A percentile compares a stretch with the other conserved stretches of the same genome.
Conservation (phyloP, 805 yeast genomes). For the Yarrowia porcina region DNA sequence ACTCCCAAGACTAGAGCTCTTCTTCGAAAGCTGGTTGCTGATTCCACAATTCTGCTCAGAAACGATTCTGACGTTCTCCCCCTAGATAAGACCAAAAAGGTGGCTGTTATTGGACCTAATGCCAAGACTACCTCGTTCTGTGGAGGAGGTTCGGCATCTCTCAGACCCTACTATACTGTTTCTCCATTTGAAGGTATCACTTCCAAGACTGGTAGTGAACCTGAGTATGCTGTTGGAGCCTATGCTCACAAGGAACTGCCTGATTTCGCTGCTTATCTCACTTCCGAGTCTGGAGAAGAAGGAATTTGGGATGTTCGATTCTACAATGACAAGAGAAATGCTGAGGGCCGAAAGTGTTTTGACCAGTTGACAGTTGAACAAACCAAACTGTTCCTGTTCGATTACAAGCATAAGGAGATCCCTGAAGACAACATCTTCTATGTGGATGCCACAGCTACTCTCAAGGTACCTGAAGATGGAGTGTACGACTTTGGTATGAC, state of each 20-base stretch:
- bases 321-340: slow-evolving; percentile 21
- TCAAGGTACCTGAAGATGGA: slow-evolving; percentile 48
- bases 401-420: slow-evolving; percentile 24
- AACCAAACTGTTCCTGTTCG: slow-evolving; percentile 29
- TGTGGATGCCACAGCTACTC: slow-evolving; percentile 46
- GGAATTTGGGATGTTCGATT: slow-evolving; percentile 26
- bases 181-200: slow-evolving; percentile 5
- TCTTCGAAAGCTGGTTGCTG: slow-evolving; percentile 48
- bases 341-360: slow-evolving; percentile 24
- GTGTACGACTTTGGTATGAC: slow-evolving; percentile 52
- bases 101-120: slow-evolving; percentile 59
- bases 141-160: slow-evolving; percentile 64
- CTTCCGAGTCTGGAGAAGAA: slow-evolving; percentile 23
- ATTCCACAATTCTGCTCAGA: slow-evolving; percentile 55
- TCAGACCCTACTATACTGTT: slow-evolving; percentile 47
- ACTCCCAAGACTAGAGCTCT: slow-evolving; percentile 47
- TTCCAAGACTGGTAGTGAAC: background rate
- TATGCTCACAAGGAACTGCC: slow-evolving; percentile 39
- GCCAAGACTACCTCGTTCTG: slow-evolving; percentile 50
- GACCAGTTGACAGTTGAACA: slow-evolving; percentile 26
- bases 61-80: slow-evolving; percentile 52
- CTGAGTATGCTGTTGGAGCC: background rate
- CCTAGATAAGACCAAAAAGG: slow-evolving; percentile 42
- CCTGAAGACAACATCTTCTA: slow-evolving; percentile 37
- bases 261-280: slow-evolving; percentile 34